Base-by-base conservation (phyloP, 2,329 filamentous ascomycete species). In the Neofusicoccum umdonicola region DNA sequence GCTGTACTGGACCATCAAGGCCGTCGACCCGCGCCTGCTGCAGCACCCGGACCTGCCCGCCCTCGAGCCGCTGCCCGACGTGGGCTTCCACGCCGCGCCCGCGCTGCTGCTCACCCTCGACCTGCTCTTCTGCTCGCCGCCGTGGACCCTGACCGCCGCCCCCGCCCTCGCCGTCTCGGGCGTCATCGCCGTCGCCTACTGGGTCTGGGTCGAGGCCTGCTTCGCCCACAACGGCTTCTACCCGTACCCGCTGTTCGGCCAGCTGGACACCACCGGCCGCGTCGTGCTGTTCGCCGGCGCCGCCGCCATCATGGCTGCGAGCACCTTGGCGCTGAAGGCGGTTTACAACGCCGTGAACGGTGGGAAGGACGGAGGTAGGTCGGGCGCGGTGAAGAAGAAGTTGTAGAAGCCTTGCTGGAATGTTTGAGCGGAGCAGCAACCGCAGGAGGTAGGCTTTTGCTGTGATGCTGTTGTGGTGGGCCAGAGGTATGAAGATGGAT, bases 221-320 rank as follows among this genome's bases (percentile, higher is more conserved):
- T 90, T 85, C 70, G 81, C 81, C 50, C 80, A 84, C 66, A 92
- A 92, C 70, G 86, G 88, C 62, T 88, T 83, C 69, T 96, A 96
- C 70, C 92, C 93, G 0, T 97, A 97, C 76, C 93, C 93, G 1
- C 84, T 97, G 31, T 94, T 97, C 68, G 88, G 82, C 8, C 74
- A 90, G 50, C 79, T 96, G 47, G 83, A 82, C 57, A 90, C 87
- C 0, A 73, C 80, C 56, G 88, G 92, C 72, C 85, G 93, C 19
- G 79, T 88, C 8, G 78, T 85, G 0, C 80, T 96, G 9, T 96
- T 96, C 69, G 82, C 82, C 0, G 79, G 45, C 22, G 63, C 63
- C 13, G 54, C 54, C 12, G 22, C 50, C 17, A 48, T 63, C 61
- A 62, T 62, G 58, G 37, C 58, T 15, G 19, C 44, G 31, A 62